These are phyloP conservation scores for Colletotrichum zoysiae DNA, from an alignment of 2,329 filamentous ascomycete genomes.

Conservation along the genomic window DNA sequence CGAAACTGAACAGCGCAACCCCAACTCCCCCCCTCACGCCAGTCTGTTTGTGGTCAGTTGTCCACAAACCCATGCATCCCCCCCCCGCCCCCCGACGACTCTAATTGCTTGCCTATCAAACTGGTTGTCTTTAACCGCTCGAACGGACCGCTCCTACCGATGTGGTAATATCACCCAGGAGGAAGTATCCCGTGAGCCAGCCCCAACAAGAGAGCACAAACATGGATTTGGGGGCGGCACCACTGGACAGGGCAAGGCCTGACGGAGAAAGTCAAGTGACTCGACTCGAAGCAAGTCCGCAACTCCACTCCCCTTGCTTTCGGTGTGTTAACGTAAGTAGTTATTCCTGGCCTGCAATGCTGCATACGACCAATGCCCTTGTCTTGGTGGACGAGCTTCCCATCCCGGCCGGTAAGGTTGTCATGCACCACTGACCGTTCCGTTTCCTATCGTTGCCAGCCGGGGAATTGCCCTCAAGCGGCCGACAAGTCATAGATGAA, in stretches of 20 bases:
- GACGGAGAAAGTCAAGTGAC: slow-evolving; percentile 48
- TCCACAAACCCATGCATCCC: slow-evolving; percentile 40
- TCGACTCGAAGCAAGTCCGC: slow-evolving; percentile 42
- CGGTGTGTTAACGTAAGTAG: slow-evolving; percentile 44
- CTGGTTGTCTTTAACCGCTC: slow-evolving; percentile 48
- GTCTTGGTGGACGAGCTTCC: slow-evolving; percentile 22
- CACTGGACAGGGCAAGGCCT: not conserved
- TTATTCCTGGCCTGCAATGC: slow-evolving; percentile 43
- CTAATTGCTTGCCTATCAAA: slow-evolving; percentile 35
- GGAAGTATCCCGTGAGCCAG: slow-evolving; percentile 46
- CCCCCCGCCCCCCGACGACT: slow-evolving; percentile 41
- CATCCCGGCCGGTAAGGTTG: slow-evolving; percentile 28
- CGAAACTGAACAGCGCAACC: slow-evolving; percentile 40
- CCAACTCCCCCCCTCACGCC: slow-evolving; percentile 42
- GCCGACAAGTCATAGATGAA: slow-evolving; percentile 14
- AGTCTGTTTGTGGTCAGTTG: slow-evolving; percentile 40
- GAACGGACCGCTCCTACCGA: slow-evolving; percentile 58
- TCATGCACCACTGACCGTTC: slow-evolving; percentile 31
- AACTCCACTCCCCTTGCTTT: slow-evolving; percentile 45
- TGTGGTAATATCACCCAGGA: slow-evolving; percentile 51
- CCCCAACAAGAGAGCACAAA: slow-evolving; percentile 29
- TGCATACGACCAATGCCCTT: slow-evolving; percentile 25
- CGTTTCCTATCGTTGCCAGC: slow-evolving; percentile 39
- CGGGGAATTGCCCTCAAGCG: slow-evolving; percentile 28
- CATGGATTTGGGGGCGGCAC: not conserved